Evolutionary conservation across 2,329 filamentous ascomycete species (phyloP), one percentile per base, ranked within the genome.

Genomic region (Septoria linicola): DNA sequence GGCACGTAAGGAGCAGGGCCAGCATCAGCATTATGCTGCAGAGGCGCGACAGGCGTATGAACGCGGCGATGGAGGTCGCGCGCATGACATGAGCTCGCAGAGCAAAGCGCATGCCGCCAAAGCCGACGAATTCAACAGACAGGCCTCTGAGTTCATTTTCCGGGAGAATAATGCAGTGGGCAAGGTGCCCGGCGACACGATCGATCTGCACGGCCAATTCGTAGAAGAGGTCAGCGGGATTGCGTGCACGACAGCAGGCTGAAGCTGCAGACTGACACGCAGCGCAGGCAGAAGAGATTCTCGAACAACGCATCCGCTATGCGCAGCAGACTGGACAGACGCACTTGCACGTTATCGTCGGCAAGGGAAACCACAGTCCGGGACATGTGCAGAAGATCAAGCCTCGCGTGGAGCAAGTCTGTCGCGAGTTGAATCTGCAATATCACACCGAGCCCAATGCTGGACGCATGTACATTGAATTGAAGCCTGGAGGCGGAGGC

Each of bases 111-210:
- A 97, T 70, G 90, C 85, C 35, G 81, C 83, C 52, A 81, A 86
- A 68, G 93, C 95, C 82, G 89, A 95, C 60, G 78, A 85, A 54
- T 95, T 90, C 75, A 96, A 96, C 77, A 83, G 81, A 59, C 89
- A 96, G 71, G 93, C 93, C 1, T 89, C 88, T 53, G 88, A 96
- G 53, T 95, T 82, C 71, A 97, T 97, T 68, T 96, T 99, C 76
- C 85, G 90, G 34, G 89, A 92, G 73, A 96, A 96, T 76, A 97
- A 97, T 68, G 84, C 88, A 16, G 70, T 77, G 2, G 88, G 83
- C 14, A 83, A 86, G 55, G 86, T 95, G 8, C 79, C 82, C 13
- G 76, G 77, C 34, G 92, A 97, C 71, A 89, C 87, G 7, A 91
- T 99, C 63, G 93, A 99, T 72, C 78, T 99, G 41, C 93, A 99